Evolutionary conservation across 2,329 filamentous ascomycete genomes (phyloP).

Genomic region (Thelonectria rubi): DNA sequence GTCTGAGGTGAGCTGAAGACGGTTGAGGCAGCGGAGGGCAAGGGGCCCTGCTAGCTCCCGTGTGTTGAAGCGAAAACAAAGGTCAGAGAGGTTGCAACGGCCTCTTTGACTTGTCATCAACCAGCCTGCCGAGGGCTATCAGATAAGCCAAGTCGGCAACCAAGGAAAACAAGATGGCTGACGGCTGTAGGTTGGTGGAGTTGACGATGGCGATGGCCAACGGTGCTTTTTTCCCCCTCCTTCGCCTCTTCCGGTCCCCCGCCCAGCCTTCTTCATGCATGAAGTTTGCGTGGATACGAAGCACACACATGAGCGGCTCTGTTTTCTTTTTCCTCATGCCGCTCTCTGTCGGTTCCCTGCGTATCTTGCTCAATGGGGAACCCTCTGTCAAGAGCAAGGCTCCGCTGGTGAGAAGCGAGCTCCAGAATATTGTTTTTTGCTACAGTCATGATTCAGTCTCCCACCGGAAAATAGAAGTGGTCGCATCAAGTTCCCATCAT

Average conservation of each 20-base stretch:
- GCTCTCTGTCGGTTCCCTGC: neutral
- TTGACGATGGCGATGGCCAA: conserved; percentile 17
- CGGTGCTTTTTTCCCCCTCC: neutral
- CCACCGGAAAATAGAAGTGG: conserved; percentile 34
- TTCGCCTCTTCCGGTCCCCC: neutral
- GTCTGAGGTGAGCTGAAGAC: conserved; percentile 24
- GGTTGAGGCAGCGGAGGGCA: conserved; percentile 35
- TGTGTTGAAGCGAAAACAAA: conserved; percentile 23
- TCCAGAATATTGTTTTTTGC: conserved; percentile 25
- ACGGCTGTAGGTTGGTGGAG: conserved; percentile 21
- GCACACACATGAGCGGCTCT: neutral
- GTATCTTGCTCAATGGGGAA: conserved; percentile 25
- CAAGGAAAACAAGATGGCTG: conserved; percentile 25
- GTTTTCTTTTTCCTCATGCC: conserved; percentile 15
- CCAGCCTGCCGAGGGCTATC: conserved; percentile 31
- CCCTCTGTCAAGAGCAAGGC: conserved; percentile 24
- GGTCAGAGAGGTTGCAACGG: neutral
- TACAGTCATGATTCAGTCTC: conserved; percentile 32
- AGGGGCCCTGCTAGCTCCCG: conserved; percentile 35
- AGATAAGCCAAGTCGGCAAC: conserved; percentile 33
- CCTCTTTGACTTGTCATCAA: no score
- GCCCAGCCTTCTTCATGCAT: conserved; percentile 28
- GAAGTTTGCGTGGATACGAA: conserved; percentile 11
- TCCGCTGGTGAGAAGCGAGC: conserved; percentile 25
- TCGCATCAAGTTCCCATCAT: conserved; percentile 43